Percentiles rank a stretch among this genome's conserved stretches.
These are phyloP conservation scores for Flaveria trinervia DNA, from an alignment of 129 eudicot species.

Conservation along the genomic window DNA sequence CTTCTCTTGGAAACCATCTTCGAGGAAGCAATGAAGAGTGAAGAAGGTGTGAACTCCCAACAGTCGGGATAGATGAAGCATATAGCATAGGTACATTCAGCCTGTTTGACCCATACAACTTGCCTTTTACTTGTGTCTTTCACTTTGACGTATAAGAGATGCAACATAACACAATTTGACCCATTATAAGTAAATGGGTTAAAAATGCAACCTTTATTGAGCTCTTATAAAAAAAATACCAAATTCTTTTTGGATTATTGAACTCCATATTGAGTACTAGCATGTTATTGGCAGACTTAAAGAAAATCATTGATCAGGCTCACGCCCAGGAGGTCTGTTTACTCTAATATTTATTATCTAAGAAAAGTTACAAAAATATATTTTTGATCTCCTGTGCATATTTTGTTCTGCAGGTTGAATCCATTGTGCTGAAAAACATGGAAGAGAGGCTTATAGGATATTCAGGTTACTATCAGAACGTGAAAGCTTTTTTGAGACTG, in stretches of 20 bases:
- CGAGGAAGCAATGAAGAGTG: slow-evolving; percentile 76
- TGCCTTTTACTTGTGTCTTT: background rate
- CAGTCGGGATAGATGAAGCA: slow-evolving; percentile 53
- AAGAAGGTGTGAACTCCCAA: slow-evolving; percentile 70
- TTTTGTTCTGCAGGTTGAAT: slow-evolving; percentile 68
- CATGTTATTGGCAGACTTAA: slow-evolving; percentile 51
- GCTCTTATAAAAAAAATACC: background rate
- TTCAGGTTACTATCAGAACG: slow-evolving; percentile 64
- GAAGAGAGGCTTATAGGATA: slow-evolving; percentile 83
- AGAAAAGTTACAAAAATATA: background rate
- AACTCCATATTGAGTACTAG: background rate
- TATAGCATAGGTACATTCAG: slow-evolving; percentile 60
- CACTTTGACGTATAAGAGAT: background rate
- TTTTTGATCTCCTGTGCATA: slow-evolving; percentile 1
- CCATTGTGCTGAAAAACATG: slow-evolving; percentile 76
- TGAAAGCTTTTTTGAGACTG: slow-evolving; percentile 62
- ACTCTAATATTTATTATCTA: background rate
- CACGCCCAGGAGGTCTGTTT: slow-evolving; percentile 66
- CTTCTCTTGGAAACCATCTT: slow-evolving; percentile 57
- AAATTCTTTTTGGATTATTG: background rate
- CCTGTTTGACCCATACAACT: background rate
- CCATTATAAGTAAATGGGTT: background rate
- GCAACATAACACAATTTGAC: background rate
- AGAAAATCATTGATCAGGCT: slow-evolving; percentile 68
- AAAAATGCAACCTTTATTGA: background rate